Evolutionary conservation across 2,329 filamentous ascomycete species (phyloP).

Genomic region (Sarocladium oryzae): DNA sequence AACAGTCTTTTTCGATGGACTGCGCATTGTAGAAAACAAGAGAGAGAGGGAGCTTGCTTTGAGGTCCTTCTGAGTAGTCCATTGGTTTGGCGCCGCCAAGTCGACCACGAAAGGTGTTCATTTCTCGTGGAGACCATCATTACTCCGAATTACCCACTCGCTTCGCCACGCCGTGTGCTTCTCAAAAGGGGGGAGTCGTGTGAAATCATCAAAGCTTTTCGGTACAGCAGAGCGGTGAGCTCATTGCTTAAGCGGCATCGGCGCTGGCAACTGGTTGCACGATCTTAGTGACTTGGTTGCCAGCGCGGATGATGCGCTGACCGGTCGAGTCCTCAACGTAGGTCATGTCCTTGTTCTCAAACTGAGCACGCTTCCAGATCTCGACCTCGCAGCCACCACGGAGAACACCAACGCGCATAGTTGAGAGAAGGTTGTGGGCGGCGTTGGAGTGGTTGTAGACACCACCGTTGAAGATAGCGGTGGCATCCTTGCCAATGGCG

Average conservation of each 20-base stretch:
- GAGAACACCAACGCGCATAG: constrained; percentile 82
- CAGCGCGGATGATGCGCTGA: constrained; percentile 77
- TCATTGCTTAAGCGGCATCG: constrained; percentile 60
- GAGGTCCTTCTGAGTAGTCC: neutral
- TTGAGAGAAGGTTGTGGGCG: constrained; percentile 80
- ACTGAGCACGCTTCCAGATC: constrained; percentile 84
- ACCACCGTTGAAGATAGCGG: constrained; percentile 86
- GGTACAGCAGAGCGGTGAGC: neutral
- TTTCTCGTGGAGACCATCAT: neutral
- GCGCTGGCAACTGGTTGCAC: constrained; percentile 73
- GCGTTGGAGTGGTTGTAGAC: constrained; percentile 88
- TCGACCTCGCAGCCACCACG: constrained; percentile 84
- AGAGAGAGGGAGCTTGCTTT: neutral
- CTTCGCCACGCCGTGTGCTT: neutral
- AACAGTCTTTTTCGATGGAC: neutral
- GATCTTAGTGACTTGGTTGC: constrained; percentile 78
- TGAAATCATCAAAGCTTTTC: constrained; percentile 4
- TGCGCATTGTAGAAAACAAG: neutral
- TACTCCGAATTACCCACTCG: neutral
- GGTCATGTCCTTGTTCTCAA: constrained; percentile 76
- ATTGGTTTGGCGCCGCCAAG: neutral
- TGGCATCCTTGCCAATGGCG: constrained; percentile 80
- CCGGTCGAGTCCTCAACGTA: constrained; percentile 76
- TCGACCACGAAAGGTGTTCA: neutral
- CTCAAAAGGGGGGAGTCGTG: constrained; percentile 1